Conservation (phyloP, 352 stramenopile species). For the Saprolegnia diclina region DNA sequence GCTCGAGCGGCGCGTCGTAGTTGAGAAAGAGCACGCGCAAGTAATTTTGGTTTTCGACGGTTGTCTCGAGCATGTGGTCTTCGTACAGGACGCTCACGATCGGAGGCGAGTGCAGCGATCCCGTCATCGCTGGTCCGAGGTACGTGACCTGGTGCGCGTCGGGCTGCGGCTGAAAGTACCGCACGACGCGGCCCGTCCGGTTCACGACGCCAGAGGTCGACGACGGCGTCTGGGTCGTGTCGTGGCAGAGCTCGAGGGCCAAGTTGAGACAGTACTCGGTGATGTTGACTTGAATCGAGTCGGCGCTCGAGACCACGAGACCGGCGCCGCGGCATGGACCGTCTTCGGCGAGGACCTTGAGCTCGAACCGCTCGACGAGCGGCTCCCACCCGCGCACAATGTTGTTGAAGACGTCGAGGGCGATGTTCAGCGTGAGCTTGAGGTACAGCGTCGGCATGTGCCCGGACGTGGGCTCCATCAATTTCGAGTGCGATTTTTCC, state of each 20-base stretch:
- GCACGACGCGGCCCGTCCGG: conserved; percentile 8
- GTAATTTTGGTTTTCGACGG: conserved; percentile 23
- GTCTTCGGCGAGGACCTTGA: conserved; percentile 15
- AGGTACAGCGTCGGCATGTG: neutral
- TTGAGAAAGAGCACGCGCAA: conserved; percentile 15
- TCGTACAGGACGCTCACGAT: conserved; percentile 23
- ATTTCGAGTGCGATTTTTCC: neutral
- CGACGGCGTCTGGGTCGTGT: neutral
- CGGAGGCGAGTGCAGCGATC: conserved; percentile 8
- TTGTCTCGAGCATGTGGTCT: conserved; percentile 20
- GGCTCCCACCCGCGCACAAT: conserved; percentile 25
- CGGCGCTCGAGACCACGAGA: neutral
- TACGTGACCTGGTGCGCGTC: conserved; percentile 2
- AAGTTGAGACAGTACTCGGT: conserved; percentile 21
- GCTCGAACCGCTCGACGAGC: conserved; percentile 3
- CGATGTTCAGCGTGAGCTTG: neutral
- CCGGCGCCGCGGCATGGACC: neutral
- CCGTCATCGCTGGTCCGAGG: neutral
- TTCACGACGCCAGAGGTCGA: conserved; percentile 14
- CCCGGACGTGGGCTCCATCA: neutral
- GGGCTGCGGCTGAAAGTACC: conserved; percentile 25
- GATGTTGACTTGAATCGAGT: conserved; percentile 23
- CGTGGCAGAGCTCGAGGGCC: neutral
- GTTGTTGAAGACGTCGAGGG: conserved; percentile 25
- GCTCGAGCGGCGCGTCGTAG: neutral